Conservation (phyloP, 2,329 filamentous ascomycete genomes). For the Aspergillus fischeri region DNA sequence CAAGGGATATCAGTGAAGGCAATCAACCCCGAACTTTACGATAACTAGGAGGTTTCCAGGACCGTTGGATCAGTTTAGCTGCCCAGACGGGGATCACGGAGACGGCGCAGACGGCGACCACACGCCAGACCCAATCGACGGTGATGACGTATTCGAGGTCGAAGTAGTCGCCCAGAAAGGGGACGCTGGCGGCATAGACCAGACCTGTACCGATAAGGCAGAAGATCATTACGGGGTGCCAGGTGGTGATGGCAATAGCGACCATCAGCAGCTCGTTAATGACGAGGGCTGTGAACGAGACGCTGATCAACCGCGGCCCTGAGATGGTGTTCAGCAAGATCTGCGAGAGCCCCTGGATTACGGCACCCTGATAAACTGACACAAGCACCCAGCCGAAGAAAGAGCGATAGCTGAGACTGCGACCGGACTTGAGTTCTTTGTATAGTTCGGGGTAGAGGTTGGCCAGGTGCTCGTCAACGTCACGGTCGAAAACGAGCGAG, state of each 20-base stretch:
- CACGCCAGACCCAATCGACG: constrained; percentile 82
- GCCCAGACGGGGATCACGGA: constrained; percentile 82
- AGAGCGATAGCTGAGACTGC: constrained; percentile 82
- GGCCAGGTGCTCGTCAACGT: constrained; percentile 89
- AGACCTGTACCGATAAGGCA: constrained; percentile 77
- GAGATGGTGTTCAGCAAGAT: constrained; percentile 73
- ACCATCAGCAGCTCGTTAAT: constrained; percentile 98
- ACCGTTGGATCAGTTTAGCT: constrained; percentile 77
- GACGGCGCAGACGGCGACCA: constrained; percentile 72
- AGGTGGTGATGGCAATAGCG: constrained; percentile 91
- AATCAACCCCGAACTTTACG: constrained; percentile 66
- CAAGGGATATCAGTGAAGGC: not conserved
- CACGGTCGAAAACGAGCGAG: constrained; percentile 87
- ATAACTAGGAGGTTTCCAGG: constrained; percentile 88
- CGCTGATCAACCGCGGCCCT: constrained; percentile 70
- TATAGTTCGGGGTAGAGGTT: constrained; percentile 97
- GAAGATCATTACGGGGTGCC: constrained; percentile 89
- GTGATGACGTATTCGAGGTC: constrained; percentile 76
- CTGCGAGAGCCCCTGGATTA: constrained; percentile 93
- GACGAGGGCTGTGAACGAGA: constrained; percentile 87
- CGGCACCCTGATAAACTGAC: constrained; percentile 87
- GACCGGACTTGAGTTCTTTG: constrained; percentile 88
- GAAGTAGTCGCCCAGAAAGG: constrained; percentile 86
- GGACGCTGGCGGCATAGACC: constrained; percentile 76
- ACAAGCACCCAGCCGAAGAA: constrained; percentile 98